Conservation (phyloP, 2,329 filamentous ascomycete genomes). For the Ramichloridium luteum region DNA sequence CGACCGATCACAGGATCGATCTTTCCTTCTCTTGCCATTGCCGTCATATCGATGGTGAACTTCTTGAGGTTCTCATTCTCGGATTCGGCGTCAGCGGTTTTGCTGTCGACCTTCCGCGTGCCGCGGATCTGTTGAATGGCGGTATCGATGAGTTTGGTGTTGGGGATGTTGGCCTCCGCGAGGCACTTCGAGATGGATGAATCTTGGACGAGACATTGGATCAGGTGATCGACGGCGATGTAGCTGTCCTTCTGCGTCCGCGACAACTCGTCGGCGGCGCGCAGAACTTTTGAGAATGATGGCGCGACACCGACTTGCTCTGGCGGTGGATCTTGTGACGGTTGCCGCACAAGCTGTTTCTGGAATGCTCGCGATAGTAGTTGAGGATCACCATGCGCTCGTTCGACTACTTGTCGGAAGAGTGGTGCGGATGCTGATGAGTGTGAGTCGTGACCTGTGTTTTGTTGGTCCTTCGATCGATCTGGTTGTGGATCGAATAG, state of each 20-base stretch:
- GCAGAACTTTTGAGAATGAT: conserved; percentile 67
- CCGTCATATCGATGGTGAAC: conserved; percentile 97
- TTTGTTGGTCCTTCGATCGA: conserved; percentile 65
- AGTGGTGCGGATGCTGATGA: conserved; percentile 56
- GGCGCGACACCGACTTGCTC: conserved; percentile 77
- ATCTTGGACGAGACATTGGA: conserved; percentile 74
- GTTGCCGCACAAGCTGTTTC: conserved; percentile 78
- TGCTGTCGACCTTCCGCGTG: conserved; percentile 86
- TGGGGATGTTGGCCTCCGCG: conserved; percentile 80
- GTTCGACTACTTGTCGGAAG: conserved; percentile 87
- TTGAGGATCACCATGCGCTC: conserved; percentile 85
- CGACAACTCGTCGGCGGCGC: conserved; percentile 76
- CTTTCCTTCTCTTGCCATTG: conserved; percentile 74
- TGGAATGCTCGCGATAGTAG: conserved; percentile 80
- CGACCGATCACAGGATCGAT: conserved; percentile 92
- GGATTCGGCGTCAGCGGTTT: conserved; percentile 83
- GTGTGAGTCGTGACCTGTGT: conserved; percentile 50
- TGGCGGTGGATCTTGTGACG: conserved; percentile 88
- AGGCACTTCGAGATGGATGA: conserved; percentile 58
- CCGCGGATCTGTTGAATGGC: conserved; percentile 88
- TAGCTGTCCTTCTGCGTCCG: conserved; percentile 97
- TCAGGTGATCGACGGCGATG: conserved; percentile 89
- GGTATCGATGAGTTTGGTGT: conserved; percentile 76
- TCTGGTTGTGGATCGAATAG: conserved; percentile 65
- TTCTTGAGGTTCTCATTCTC: conserved; percentile 95